Evolutionary conservation across 306 rosid genomes (phyloP).

Genomic region (Malus sylvestris): DNA sequence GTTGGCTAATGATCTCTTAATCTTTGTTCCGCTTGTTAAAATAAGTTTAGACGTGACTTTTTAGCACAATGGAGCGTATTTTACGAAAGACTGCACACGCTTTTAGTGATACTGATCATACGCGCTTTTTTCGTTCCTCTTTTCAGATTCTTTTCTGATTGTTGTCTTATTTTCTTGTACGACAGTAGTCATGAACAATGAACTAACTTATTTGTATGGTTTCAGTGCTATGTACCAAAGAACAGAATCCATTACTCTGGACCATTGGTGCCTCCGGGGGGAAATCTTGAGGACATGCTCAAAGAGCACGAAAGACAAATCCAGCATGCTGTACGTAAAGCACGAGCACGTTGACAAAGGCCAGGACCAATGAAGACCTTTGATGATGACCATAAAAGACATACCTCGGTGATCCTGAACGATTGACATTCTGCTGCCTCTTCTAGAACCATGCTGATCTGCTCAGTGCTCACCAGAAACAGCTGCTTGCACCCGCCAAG

Average conservation of each 20-base stretch:
- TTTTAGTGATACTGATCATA: neutral
- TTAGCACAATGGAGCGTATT: neutral
- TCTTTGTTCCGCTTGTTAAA: neutral
- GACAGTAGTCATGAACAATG: neutral
- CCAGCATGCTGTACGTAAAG: constrained; percentile 86
- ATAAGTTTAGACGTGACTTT: neutral
- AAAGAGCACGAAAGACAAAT: constrained; percentile 82
- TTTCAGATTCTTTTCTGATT: neutral
- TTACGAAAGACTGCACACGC: neutral
- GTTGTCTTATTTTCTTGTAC: neutral
- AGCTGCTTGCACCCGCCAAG: neutral
- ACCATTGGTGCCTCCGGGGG: constrained; percentile 71
- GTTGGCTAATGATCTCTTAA: neutral
- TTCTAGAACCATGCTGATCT: neutral
- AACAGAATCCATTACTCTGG: constrained; percentile 87
- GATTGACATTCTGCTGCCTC: neutral
- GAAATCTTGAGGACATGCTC: constrained; percentile 81
- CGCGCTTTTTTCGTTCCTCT: neutral
- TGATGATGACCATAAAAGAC: neutral
- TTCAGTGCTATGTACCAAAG: constrained; percentile 50
- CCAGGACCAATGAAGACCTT: constrained; percentile 22
- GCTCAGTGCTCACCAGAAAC: constrained; percentile 8
- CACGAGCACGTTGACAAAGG: constrained; percentile 36
- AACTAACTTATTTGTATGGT: constrained; percentile 2
- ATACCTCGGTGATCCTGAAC: neutral